These are phyloP conservation scores for Centella asiatica DNA, from an alignment of 129 eudicot species.

Conservation along the genomic window DNA sequence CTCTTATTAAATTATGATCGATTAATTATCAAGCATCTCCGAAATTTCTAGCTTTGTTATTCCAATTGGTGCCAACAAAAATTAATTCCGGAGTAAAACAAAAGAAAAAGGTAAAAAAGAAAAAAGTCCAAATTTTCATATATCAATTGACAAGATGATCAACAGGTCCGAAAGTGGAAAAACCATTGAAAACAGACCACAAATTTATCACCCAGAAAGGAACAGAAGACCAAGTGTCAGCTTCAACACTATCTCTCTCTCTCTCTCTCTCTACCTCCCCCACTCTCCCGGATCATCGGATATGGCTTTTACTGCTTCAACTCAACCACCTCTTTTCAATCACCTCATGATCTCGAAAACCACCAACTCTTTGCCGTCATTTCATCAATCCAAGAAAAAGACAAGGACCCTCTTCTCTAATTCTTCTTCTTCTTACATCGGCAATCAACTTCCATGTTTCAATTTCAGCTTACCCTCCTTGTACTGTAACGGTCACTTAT, in stretches of 20 bases:
- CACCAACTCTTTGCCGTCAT: background rate
- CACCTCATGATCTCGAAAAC: background rate
- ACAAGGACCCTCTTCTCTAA: background rate
- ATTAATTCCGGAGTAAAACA: no score
- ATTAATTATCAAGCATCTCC: no score
- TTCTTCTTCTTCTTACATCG: background rate
- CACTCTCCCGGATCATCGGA: conserved; percentile 1
- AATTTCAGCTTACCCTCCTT: background rate
- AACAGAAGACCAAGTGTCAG: background rate
- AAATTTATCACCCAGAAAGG: no score
- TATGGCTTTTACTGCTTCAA: conserved; percentile 1
- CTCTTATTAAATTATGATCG: no score
- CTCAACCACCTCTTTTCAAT: background rate
- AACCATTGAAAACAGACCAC: no score
- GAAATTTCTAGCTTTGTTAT: no score
- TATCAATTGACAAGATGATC: no score
- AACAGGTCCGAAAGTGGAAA: no score
- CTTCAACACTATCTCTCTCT: background rate
- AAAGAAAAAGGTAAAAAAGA: no score
- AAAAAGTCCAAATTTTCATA: no score
- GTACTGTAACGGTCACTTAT: background rate
- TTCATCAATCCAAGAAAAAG: background rate
- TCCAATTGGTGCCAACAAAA: no score
- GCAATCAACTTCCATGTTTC: background rate
- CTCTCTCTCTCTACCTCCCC: no score